Evolutionary conservation across 176 grass and related monocot species (phyloP).

Genomic region (Eleusine indica): DNA sequence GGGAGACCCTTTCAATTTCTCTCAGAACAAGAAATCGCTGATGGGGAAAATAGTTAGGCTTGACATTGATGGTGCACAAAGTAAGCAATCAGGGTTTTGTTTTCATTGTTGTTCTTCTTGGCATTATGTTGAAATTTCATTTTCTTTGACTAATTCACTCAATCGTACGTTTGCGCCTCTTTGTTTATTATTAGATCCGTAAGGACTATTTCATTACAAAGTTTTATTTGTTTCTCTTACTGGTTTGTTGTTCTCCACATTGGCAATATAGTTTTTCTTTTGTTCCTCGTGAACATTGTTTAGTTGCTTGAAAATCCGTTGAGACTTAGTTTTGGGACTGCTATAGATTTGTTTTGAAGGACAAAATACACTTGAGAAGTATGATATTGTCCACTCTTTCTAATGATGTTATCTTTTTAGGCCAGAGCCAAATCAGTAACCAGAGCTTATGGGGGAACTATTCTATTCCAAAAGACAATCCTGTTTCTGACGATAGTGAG

Average conservation of each 20-base stretch:
- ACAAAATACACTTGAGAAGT: too few relatives aligned
- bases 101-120: conserved; percentile 1
- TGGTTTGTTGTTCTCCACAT: background rate
- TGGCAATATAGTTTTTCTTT: background rate
- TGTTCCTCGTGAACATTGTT: too few relatives aligned
- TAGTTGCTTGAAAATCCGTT: too few relatives aligned
- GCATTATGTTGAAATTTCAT: background rate
- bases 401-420: conserved; percentile 51
- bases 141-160: background rate
- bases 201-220: background rate
- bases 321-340: too few relatives aligned
- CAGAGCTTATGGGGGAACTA: conserved; percentile 75
- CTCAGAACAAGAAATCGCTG: conserved; percentile 78
- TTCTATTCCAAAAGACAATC: conserved; percentile 74
- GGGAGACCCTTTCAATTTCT: conserved; percentile 76
- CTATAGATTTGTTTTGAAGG: too few relatives aligned
- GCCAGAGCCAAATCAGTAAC: conserved; percentile 47
- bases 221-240: background rate
- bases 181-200: background rate
- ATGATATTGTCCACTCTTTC: background rate
- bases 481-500: conserved; percentile 50
- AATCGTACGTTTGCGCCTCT: background rate
- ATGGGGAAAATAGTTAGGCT: conserved; percentile 83
- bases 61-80: conserved; percentile 55
- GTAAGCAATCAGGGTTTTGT: conserved; percentile 42